Base-by-base conservation (phyloP, 1,139 yeast species). In the Yueomyces sp. region DNA sequence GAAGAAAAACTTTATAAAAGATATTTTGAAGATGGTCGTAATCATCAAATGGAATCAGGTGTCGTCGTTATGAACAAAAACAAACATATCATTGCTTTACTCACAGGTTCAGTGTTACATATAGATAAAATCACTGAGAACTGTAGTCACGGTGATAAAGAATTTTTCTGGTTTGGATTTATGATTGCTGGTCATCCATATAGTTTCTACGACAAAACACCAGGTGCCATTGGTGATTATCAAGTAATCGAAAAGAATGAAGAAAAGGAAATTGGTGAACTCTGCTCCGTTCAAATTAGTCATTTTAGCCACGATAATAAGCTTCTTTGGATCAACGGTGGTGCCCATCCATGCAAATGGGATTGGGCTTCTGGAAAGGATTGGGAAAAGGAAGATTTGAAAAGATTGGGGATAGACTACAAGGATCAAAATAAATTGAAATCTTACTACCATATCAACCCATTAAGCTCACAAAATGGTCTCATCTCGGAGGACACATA, bases 91-190 rank as follows among this genome's bases (percentile, higher is more conserved):
- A 59, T 61, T 41, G 64, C 70, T 36, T 54, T 69, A 3, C 45
- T 72, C 12, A 54, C 66, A 31, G 65, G 71, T 55, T 54, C 67
- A 12, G 44, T 44, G 11, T 40, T 65, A 19, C 69, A 69, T 46
- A 66, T 54, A 60, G 59, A 65, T n/a, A 12, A 32, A 30, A 67
- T 73, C 1, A 58, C 68, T 4, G 55, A 58, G 1, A 50, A 60
- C 2, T 60, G 72, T 46, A 56, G 67, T 19, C 68, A 69, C 51
- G 81, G 81, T 28, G 82, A 77, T 50, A 77, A 77, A 52, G 83
- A 77, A 54, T 61, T 74, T 36, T 72, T 76, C 48, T 77, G 81
- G 81, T 55, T 77, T 37, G 76, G 79, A 3, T 69, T 72, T 44
- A 67, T 73, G 12, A 52, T 70, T 3, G 53, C 64, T 9, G 77